Evolutionary conservation across 1,139 yeast genomes (phyloP), one percentile per base, ranked within the genome.

Genomic region (Yamadazyma epiphylla): DNA sequence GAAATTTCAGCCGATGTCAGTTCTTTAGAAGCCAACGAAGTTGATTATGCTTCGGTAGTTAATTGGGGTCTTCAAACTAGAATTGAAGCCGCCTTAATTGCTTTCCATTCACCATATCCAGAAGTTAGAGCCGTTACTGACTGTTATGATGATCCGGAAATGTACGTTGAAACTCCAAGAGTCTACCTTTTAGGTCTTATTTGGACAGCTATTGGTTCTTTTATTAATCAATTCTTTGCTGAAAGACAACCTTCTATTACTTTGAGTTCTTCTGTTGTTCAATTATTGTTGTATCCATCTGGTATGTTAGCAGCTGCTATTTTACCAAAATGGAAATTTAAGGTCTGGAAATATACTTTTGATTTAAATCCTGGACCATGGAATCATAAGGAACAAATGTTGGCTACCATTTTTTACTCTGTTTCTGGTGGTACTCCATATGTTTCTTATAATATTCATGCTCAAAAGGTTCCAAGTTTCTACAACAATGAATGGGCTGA

Each of bases 111-210:
- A 1, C 81, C 83, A 1, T 80, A 80, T 46, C 76, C 80, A 4
- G 84, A 78, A 49, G 83, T 80, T 2, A 63, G 86, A 39, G 63
- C 85, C 3, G 72, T 76, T 15, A 61, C 77, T 13, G 70, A 68
- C 27, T 75, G 80, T 9, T 54, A 50, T 27, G 83, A 77, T 46
- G 80, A 77, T 45, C 69, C 70, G 3, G 46, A 46, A 4, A 53
- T 64, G 22, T 72, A 75, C 4, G 62, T 65, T 38, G 85, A 79
- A 49, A 77, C 84, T 2, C 42, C 73, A 27, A 64, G 84, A 48
- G 74, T 76, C 5, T 80, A 79, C 27, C 24, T 54, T 11, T 46
- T 78, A 22, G 84, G 79, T 4, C 43, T 72, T 13, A 39, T 77
- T 25, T 79, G 83, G 82, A 30, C 39, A 13, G 62, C 66, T 11